Evolutionary conservation across 352 stramenopile species (phyloP).

Genomic region (Phytophthora vignae): DNA sequence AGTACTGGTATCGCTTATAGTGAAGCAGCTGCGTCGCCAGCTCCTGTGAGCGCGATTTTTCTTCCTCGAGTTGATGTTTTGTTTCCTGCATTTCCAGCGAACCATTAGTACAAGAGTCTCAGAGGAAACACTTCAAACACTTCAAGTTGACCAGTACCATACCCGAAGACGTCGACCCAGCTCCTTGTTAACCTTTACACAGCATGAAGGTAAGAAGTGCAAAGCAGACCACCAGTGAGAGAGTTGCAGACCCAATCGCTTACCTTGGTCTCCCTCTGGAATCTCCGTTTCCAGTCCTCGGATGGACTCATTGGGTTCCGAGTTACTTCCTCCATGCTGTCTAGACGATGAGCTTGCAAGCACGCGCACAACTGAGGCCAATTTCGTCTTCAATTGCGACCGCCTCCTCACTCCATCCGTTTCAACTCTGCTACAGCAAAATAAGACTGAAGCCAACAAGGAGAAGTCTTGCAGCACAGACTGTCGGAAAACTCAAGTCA

Average conservation of each 20-base stretch:
- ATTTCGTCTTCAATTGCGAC: slow-evolving; percentile 28
- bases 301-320: slow-evolving; percentile 10
- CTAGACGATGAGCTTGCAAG: background rate
- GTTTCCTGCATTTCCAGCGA: slow-evolving; percentile 39
- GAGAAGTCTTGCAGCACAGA: background rate
- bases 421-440: slow-evolving; percentile 20
- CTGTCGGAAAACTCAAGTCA: background rate
- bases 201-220: slow-evolving; percentile 3
- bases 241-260: background rate
- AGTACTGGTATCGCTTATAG: slow-evolving; percentile 27
- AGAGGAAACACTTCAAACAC: too few species aligned
- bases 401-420: slow-evolving; percentile 39
- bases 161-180: slow-evolving; percentile 69
- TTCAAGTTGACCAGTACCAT: slow-evolving; percentile 5
- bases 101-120: background rate
- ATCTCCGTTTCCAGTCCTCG: slow-evolving; percentile 74
- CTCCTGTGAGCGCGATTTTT: slow-evolving; percentile 45
- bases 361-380: slow-evolving; percentile 1
- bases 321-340: slow-evolving; percentile 21
- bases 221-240: background rate
- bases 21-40: slow-evolving; percentile 43
- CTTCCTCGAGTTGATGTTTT: slow-evolving; percentile 56
- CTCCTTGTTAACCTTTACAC: slow-evolving; percentile 76
- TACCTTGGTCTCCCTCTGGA: slow-evolving; percentile 75
- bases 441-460: slow-evolving; percentile 17